Evolutionary conservation across 2,329 filamentous ascomycete genomes (phyloP).

Genomic region (Dactylellina leptospora): DNA sequence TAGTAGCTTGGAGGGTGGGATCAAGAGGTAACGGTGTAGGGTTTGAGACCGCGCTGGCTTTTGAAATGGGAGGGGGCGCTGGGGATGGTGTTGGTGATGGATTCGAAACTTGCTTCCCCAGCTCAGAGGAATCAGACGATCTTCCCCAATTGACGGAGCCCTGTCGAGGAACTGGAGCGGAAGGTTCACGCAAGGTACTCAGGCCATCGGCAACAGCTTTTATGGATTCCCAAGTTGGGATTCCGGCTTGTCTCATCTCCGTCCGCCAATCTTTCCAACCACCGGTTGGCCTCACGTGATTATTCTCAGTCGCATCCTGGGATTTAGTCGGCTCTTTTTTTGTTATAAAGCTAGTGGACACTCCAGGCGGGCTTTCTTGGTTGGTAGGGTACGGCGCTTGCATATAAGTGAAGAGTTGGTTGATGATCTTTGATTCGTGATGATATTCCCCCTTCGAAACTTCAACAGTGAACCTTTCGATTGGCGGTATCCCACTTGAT

Average conservation of each 20-base stretch:
- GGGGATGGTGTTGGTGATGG: too few relatives aligned
- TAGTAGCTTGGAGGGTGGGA: slow-evolving; percentile 21
- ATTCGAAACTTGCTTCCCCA: too few relatives aligned
- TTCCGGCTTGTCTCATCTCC: slow-evolving; percentile 41
- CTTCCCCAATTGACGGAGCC: slow-evolving; percentile 16
- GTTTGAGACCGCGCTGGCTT: slow-evolving; percentile 24
- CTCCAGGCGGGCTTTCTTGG: slow-evolving; percentile 39
- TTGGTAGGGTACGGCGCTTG: slow-evolving; percentile 10
- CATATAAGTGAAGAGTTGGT: slow-evolving; percentile 26
- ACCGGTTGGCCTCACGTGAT: slow-evolving; percentile 9
- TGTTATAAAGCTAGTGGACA: slow-evolving; percentile 7
- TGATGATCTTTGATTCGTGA: slow-evolving; percentile 40
- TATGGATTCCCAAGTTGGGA: slow-evolving; percentile 30
- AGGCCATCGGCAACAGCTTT: slow-evolving; percentile 14
- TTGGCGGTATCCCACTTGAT: not conserved
- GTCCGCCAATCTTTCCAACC: slow-evolving; percentile 43
- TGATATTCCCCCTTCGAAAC: slow-evolving; percentile 25
- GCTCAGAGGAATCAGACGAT: not conserved
- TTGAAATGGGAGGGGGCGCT: not conserved
- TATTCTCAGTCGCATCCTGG: slow-evolving; percentile 11
- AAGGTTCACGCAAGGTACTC: not conserved
- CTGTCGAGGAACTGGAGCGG: not conserved
- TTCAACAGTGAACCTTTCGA: slow-evolving; percentile 20
- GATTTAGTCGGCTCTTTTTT: not conserved
- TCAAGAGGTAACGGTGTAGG: slow-evolving; percentile 39